Conservation (phyloP, 768 basidiomycete species). For the Boletus huronensis region DNA sequence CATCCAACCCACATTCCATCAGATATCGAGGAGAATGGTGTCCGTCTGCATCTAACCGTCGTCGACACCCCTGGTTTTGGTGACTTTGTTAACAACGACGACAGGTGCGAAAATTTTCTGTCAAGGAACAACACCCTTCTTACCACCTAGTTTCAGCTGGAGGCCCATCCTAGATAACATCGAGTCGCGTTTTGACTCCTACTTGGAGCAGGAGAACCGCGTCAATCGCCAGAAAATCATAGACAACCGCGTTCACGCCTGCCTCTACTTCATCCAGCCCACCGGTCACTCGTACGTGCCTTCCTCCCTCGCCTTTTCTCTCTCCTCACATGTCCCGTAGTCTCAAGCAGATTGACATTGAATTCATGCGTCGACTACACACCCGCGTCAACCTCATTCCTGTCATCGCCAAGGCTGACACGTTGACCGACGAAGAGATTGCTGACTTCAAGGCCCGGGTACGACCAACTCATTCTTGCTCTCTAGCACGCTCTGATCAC, state of each 20-base stretch:
- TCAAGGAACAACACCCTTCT: constrained; percentile 8
- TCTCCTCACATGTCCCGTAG: constrained; percentile 38
- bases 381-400: constrained; percentile 98
- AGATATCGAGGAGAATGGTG: constrained; percentile 99
- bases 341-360: constrained; percentile 96
- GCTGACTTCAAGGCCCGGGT: constrained; percentile 90
- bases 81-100: constrained; percentile 99
- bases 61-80: constrained; percentile 99
- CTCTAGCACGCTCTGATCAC: not conserved
- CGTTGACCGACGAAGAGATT: constrained; percentile 95
- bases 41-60: constrained; percentile 94
- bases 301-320: too few species aligned
- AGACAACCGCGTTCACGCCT: constrained; percentile 98
- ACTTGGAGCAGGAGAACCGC: constrained; percentile 97
- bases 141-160: constrained; percentile 60
- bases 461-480: constrained; percentile 20
- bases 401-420: constrained; percentile 97
- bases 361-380: constrained; percentile 97
- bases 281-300: constrained; percentile 89
- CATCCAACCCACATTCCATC: constrained; percentile 27
- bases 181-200: constrained; percentile 95
- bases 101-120: constrained; percentile 58
- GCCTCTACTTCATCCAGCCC: constrained; percentile 98
- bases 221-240: constrained; percentile 92
- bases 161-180: constrained; percentile 98